These are phyloP conservation scores for Eucalyptus victrix DNA, from an alignment of 345 rosid species.

Conservation along the genomic window DNA sequence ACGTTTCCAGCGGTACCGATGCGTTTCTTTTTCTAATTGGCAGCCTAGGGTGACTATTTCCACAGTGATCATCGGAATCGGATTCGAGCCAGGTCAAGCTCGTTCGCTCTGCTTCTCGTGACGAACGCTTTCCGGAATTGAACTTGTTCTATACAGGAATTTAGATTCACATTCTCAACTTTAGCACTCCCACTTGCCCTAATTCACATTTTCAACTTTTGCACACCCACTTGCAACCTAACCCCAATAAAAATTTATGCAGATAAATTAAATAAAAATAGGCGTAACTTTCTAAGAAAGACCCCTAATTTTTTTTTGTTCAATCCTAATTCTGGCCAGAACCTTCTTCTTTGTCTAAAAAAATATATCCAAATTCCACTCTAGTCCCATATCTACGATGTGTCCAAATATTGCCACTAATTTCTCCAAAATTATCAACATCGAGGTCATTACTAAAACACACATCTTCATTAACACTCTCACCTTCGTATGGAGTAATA, in stretches of 20 bases:
- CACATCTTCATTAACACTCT: not conserved
- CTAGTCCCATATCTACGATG: fast-evolving
- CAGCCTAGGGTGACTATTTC: not conserved
- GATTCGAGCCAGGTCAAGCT: not conserved
- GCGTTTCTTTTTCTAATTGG: not conserved
- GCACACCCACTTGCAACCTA: not conserved
- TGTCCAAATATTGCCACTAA: not conserved
- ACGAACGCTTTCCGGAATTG: not conserved
- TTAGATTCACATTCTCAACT: not conserved
- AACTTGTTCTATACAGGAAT: not conserved
- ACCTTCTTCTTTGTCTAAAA: not conserved
- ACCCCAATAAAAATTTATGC: not conserved
- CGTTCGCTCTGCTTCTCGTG: not conserved
- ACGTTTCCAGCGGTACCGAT: not conserved
- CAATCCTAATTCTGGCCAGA: not conserved
- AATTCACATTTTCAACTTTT: not conserved
- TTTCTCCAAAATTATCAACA: not conserved
- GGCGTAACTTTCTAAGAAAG: not conserved
- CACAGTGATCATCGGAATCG: not conserved
- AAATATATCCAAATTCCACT: not conserved
- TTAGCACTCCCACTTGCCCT: not conserved
- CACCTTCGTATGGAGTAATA: not conserved
- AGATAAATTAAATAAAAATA: not conserved
- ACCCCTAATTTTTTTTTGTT: not conserved
- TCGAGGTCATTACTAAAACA: not conserved